Conservation (phyloP, 2,329 filamentous ascomycete species). For the Nigrograna mackinnonii region DNA sequence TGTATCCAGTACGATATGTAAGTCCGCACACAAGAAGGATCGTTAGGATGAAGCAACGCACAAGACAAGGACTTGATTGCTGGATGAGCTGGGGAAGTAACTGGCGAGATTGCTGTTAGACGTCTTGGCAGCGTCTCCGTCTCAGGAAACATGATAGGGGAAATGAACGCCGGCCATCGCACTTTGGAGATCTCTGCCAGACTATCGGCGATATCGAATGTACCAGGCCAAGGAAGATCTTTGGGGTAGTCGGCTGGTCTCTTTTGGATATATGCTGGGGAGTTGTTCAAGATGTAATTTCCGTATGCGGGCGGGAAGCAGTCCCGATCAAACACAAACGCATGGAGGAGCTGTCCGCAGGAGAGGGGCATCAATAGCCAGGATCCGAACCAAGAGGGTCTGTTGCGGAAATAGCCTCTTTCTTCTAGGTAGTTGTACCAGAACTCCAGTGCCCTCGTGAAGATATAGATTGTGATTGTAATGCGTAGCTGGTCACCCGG, state of each 20-base stretch:
- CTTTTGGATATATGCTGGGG: slow-evolving; percentile 76
- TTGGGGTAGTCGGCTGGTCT: slow-evolving; percentile 71
- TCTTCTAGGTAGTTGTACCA: slow-evolving; percentile 82
- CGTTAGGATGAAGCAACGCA: slow-evolving; percentile 82
- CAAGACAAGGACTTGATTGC: slow-evolving; percentile 85
- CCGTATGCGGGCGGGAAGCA: slow-evolving; percentile 61
- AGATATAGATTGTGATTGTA: slow-evolving; percentile 78
- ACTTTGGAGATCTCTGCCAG: slow-evolving; percentile 79
- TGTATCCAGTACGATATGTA: slow-evolving; percentile 86
- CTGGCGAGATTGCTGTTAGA: slow-evolving; percentile 71
- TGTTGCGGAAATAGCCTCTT: slow-evolving; percentile 65
- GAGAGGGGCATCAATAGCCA: slow-evolving; percentile 56
- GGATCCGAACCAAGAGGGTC: slow-evolving; percentile 67
- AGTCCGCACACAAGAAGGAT: slow-evolving; percentile 85
- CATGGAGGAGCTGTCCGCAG: slow-evolving; percentile 54
- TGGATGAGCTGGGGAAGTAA: slow-evolving; percentile 84
- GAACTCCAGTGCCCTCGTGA: slow-evolving; percentile 83
- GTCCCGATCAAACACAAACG: slow-evolving; percentile 56
- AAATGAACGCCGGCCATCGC: slow-evolving; percentile 85
- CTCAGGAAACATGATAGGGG: slow-evolving; percentile 82
- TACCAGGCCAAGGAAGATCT: slow-evolving; percentile 72
- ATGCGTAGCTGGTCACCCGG: slow-evolving; percentile 72
- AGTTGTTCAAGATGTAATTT: slow-evolving; percentile 69
- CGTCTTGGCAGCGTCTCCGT: slow-evolving; percentile 65
- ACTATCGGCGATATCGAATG: slow-evolving; percentile 77